phyloP scores from a whole-genome alignment of 805 yeast species.

The Clavispora asparagi region DNA sequence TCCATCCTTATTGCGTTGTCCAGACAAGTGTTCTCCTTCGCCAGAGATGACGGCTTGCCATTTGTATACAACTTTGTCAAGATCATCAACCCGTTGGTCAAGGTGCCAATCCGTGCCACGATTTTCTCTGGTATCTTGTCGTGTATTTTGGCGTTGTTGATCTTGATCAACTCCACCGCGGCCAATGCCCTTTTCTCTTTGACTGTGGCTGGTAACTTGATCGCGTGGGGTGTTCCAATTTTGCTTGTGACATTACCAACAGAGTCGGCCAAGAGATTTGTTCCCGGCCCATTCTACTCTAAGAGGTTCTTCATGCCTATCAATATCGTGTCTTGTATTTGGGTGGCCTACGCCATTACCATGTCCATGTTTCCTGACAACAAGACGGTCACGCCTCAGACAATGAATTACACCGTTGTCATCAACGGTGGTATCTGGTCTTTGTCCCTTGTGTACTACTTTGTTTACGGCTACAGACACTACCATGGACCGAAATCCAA shows the following conservation, averaged over 20 bases:
- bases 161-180: conserved; percentile 4
- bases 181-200: conserved; percentile 10
- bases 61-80: conserved; percentile 28
- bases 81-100: conserved; percentile 46
- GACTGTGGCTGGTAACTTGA: conserved; percentile 6
- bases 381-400: conserved; percentile 30
- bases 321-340: conserved; percentile 42
- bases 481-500: conserved; percentile 47
- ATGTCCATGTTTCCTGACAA: conserved; percentile 57
- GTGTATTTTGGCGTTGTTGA: conserved; percentile 7
- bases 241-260: conserved; percentile 38
- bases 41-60: conserved; percentile 72
- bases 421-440: conserved; percentile 63
- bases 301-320: conserved; percentile 43
- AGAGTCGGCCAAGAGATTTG: conserved; percentile 41
- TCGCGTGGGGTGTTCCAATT: conserved; percentile 8
- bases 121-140: conserved; percentile 4
- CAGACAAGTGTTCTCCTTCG: conserved; percentile 69
- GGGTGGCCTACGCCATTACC: conserved; percentile 50
- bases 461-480: conserved; percentile 44
- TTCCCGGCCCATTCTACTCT: conserved; percentile 63
- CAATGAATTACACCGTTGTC: conserved; percentile 67
- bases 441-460: conserved; percentile 47
- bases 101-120: conserved; percentile 60
- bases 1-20: conserved; percentile 58